Evolutionary conservation across 257 asterid species (phyloP).

Genomic region (Scutellaria baicalensis): DNA sequence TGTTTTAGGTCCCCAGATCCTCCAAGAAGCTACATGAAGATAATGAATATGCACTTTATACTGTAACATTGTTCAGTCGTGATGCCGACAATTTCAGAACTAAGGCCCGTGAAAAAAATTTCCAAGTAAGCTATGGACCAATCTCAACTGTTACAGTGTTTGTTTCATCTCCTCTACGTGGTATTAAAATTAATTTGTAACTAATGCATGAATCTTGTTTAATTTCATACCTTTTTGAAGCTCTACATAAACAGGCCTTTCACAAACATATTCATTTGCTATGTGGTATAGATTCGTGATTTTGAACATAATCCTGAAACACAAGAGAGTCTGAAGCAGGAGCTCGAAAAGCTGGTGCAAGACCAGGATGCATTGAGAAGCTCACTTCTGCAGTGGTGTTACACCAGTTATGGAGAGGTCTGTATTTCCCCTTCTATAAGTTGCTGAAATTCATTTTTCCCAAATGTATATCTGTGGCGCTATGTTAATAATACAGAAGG

Average conservation of each 20-base stretch:
- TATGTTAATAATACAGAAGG: not conserved
- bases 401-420: constrained; percentile 90
- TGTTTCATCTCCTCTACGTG: not conserved
- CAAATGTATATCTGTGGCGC: not conserved
- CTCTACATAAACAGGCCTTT: not conserved
- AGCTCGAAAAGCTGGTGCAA: constrained; percentile 63
- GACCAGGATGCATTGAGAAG: constrained; percentile 71
- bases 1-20: constrained; percentile 88
- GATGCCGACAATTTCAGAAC: constrained; percentile 89
- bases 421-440: constrained; percentile 13
- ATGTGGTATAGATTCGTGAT: constrained; percentile 60
- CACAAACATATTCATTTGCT: constrained; percentile 14
- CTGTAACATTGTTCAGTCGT: constrained; percentile 73
- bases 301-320: constrained; percentile 60
- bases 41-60: constrained; percentile 74
- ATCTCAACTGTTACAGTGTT: not conserved
- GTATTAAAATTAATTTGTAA: not conserved
- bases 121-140: constrained; percentile 46
- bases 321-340: constrained; percentile 68
- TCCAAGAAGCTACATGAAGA: constrained; percentile 86
- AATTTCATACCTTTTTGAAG: not conserved
- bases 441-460: constrained; percentile 11
- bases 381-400: constrained; percentile 77
- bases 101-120: constrained; percentile 76
- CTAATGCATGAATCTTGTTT: not conserved